phyloP scores from a whole-genome alignment of 148 eudicot genomes.

The Cornus suecica region DNA sequence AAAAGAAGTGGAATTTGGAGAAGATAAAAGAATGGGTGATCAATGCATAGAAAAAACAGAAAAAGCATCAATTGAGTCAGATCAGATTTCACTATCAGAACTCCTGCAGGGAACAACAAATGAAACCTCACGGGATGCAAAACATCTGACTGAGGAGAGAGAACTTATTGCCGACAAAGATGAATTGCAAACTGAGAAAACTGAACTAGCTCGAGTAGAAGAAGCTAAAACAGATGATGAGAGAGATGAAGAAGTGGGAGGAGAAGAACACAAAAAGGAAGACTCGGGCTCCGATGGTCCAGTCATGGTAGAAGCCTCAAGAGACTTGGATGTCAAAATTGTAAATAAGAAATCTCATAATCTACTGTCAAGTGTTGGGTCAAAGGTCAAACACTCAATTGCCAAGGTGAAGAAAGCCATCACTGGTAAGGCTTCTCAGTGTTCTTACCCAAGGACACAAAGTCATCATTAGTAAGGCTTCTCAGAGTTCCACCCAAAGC shows the following conservation, averaged over 20 bases:
- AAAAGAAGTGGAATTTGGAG: slow-evolving; percentile 8
- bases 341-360: slow-evolving; percentile 55
- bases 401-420: slow-evolving; percentile 77
- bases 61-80: slow-evolving; percentile 14
- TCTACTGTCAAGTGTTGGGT: slow-evolving; percentile 65
- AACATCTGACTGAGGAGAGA: slow-evolving; percentile 12
- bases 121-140: slow-evolving; percentile 14
- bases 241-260: slow-evolving; percentile 33
- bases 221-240: slow-evolving; percentile 27
- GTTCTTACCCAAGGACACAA: slow-evolving; percentile 14
- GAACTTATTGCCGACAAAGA: slow-evolving; percentile 9
- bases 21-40: slow-evolving; percentile 14
- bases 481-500: slow-evolving; percentile 19
- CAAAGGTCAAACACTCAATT: slow-evolving; percentile 71
- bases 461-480: slow-evolving; percentile 57
- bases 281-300: slow-evolving; percentile 41
- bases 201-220: slow-evolving; percentile 16
- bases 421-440: slow-evolving; percentile 53
- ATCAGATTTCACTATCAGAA: slow-evolving; percentile 21
- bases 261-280: slow-evolving; percentile 24
- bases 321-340: slow-evolving; percentile 41
- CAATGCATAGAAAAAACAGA: slow-evolving; percentile 14
- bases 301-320: slow-evolving; percentile 37
- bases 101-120: slow-evolving; percentile 16
- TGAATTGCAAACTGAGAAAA: slow-evolving; percentile 17